A percentile compares a stretch with the other conserved stretches of the same genome.
Conservation (phyloP, 345 rosid genomes). For the Pugionium cornutum region DNA sequence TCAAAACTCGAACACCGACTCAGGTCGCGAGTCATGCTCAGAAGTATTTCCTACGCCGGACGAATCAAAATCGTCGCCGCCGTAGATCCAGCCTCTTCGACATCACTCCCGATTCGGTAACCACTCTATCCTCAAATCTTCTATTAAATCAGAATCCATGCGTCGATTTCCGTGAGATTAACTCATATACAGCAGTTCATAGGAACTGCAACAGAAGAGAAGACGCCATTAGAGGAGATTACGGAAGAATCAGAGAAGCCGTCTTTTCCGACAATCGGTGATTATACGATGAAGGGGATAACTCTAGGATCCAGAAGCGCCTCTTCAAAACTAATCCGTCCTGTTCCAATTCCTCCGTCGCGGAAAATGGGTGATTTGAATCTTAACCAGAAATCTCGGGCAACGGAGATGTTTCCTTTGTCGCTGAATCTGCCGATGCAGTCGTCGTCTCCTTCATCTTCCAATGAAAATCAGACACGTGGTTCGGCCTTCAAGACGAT, state of each 20-base stretch:
- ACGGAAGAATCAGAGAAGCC: slow-evolving; percentile 38
- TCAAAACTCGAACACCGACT: slow-evolving; percentile 76
- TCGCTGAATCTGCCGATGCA: slow-evolving; percentile 55
- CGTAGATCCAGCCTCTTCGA: slow-evolving; percentile 79
- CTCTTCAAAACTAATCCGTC: slow-evolving; percentile 48
- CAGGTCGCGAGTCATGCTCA: slow-evolving; percentile 90
- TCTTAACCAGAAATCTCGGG: slow-evolving; percentile 39
- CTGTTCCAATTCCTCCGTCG: slow-evolving; percentile 62
- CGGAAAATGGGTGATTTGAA: slow-evolving; percentile 70
- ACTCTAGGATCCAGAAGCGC: slow-evolving; percentile 34
- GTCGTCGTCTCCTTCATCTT: slow-evolving; percentile 41
- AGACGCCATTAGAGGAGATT: slow-evolving; percentile 27
- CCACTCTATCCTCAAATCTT: neutral
- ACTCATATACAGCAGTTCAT: neutral
- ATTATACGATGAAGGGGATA: slow-evolving; percentile 34
- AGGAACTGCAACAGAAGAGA: slow-evolving; percentile 18
- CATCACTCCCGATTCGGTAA: slow-evolving; percentile 62
- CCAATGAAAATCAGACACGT: slow-evolving; percentile 51
- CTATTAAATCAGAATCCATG: neutral
- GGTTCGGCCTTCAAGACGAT: slow-evolving; percentile 52
- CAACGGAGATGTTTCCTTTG: slow-evolving; percentile 38
- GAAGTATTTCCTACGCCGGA: slow-evolving; percentile 72
- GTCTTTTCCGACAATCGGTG: slow-evolving; percentile 33
- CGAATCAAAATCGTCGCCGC: slow-evolving; percentile 62
- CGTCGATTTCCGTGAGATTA: neutral